A percentile compares a stretch with the other conserved stretches of the same genome.
These are phyloP conservation scores for Mortierella sp. DNA, from an alignment of 371 early-diverging fungal genomes.

Conservation along the genomic window DNA sequence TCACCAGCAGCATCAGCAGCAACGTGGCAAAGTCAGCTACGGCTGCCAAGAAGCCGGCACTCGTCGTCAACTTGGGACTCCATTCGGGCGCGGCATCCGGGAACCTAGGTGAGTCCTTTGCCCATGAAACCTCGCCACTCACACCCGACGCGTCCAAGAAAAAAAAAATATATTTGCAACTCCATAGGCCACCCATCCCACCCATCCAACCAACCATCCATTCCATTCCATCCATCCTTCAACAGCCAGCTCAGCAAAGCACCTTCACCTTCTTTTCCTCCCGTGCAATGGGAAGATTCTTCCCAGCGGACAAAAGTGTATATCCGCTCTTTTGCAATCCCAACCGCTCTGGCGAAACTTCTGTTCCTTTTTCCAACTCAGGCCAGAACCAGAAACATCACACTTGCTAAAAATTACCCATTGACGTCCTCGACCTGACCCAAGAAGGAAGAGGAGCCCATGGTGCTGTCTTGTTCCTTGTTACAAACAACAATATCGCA, in stretches of 20 bases:
- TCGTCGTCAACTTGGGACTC: constrained; percentile 59
- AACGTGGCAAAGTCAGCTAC: background rate
- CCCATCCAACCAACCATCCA: background rate
- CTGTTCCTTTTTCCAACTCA: constrained; percentile 7
- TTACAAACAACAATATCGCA: background rate
- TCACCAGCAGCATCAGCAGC: background rate
- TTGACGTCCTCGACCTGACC: too few species aligned
- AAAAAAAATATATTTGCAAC: background rate
- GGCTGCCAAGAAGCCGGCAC: constrained; percentile 5
- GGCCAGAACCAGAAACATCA: constrained; percentile 7
- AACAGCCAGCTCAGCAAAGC: background rate
- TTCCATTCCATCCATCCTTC: background rate
- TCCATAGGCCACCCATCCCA: background rate
- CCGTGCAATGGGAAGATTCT: constrained; percentile 10
- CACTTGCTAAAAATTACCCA: background rate
- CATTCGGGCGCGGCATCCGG: constrained; percentile 74
- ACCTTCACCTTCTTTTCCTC: background rate
- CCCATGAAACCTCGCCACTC: constrained; percentile 11
- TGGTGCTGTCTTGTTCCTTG: background rate
- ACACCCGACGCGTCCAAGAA: constrained; percentile 7
- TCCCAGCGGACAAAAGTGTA: constrained; percentile 6
- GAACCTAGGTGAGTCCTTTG: constrained; percentile 64
- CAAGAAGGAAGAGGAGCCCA: background rate
- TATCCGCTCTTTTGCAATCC: constrained; percentile 1
- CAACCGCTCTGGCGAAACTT: background rate